Conservation (phyloP, 495 filamentous ascomycete genomes). For the Podospora pseudopauciseta region DNA sequence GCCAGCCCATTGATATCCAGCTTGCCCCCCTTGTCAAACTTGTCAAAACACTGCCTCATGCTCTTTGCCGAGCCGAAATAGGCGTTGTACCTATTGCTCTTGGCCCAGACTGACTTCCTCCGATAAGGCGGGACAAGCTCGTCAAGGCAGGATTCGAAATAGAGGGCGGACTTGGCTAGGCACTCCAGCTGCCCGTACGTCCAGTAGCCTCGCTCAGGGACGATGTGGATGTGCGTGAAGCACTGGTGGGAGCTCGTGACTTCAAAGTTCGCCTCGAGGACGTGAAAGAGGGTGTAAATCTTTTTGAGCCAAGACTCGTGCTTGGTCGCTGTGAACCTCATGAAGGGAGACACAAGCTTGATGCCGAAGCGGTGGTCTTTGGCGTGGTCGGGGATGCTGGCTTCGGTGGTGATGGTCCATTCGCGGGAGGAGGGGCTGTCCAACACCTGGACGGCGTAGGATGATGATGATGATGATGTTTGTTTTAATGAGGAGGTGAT, state of each 20-base stretch:
- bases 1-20: slow-evolving; percentile 11
- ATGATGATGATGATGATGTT: not conserved
- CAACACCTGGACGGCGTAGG: not conserved
- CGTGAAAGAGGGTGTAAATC: slow-evolving; percentile 18
- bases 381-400: slow-evolving; percentile 21
- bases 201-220: slow-evolving; percentile 25
- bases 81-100: slow-evolving; percentile 32
- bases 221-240: slow-evolving; percentile 30
- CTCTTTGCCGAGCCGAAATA: slow-evolving; percentile 14
- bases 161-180: slow-evolving; percentile 27
- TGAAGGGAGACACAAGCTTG: slow-evolving; percentile 29
- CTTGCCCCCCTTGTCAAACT: slow-evolving; percentile 14
- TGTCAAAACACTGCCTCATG: slow-evolving; percentile 19
- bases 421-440: slow-evolving; percentile 7
- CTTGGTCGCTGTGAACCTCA: slow-evolving; percentile 20
- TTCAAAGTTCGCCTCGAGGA: slow-evolving; percentile 30
- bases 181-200: slow-evolving; percentile 19
- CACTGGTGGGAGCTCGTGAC: slow-evolving; percentile 27
- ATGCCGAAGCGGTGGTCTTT: slow-evolving; percentile 29
- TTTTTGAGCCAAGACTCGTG: slow-evolving; percentile 21
- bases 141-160: slow-evolving; percentile 35
- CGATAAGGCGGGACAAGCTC: slow-evolving; percentile 30
- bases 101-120: slow-evolving; percentile 25
- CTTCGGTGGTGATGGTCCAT: slow-evolving; percentile 28
- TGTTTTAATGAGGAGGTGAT: not conserved